Conservation (phyloP, 75 land plant species). For the Pinus tabuliformis region DNA sequence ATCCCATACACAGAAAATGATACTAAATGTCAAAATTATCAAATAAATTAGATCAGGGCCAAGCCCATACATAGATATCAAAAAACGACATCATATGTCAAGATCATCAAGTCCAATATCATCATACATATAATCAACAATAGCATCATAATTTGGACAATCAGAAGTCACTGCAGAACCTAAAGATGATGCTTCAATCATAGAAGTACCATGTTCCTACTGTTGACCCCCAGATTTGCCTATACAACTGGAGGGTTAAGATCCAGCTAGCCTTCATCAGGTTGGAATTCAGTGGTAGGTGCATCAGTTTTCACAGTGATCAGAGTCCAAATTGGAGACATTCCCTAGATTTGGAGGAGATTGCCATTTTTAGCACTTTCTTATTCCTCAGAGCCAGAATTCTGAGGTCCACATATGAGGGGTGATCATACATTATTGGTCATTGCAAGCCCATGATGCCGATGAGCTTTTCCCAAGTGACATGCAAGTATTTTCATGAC, state of each 20-base stretch:
- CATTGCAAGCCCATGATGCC: too few species aligned
- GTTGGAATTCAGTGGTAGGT: too few species aligned
- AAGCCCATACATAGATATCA: neutral
- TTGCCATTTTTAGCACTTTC: neutral
- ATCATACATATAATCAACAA: neutral
- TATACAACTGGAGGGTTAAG: too few species aligned
- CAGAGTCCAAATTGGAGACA: neutral
- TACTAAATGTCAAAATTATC: neutral
- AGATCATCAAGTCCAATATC: neutral
- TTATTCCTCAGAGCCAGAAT: neutral
- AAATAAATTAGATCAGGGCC: neutral
- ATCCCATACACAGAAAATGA: neutral
- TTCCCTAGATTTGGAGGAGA: neutral
- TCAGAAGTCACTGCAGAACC: too few species aligned
- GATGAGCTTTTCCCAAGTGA: too few species aligned
- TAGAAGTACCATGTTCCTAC: neutral
- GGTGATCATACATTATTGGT: too few species aligned
- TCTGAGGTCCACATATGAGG: neutral
- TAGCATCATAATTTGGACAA: neutral
- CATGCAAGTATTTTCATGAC: too few species aligned
- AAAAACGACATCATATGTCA: neutral
- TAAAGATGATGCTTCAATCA: neutral
- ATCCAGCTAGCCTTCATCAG: too few species aligned
- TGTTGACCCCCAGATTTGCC: too few species aligned
- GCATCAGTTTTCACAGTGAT: too few species aligned